Base-by-base conservation (phyloP, 352 stramenopile species). In the Pythium vanterpoolii region DNA sequence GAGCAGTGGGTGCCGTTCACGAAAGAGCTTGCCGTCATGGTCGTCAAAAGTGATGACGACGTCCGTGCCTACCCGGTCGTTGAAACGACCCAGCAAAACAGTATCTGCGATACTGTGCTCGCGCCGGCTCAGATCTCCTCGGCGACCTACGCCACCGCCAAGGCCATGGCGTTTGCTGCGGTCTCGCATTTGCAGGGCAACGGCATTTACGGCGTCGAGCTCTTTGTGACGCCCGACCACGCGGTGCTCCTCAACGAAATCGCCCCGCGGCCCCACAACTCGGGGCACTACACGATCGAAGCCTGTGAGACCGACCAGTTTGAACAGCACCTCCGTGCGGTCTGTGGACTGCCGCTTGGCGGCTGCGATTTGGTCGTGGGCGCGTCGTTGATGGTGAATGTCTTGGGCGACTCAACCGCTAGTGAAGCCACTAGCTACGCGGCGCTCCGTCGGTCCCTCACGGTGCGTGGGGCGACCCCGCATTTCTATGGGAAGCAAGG, bases 241-340 rank as follows among this genome's bases (percentile, higher is more conserved):
- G 66, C 85, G 23, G 89, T 99, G 16, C 69, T 98, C 21, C 75
- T 99, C 24, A 99, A 99, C 65, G 97, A 99, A 72, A 95, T 99
- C 36, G 97, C 97, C 6, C 94, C 93, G 10, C 82, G 97, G 3
- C 97, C 97, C 27, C 97, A 99, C 79, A 99, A 99, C 78, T 98
- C 96, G n/a, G 96, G 96, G n/a, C 97, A 99, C 77, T 99, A 99
- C 77, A 99, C 96, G 39, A 98, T 99, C 72, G 96, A 99, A 74
- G 96, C 96, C 16, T 99, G 96, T 66, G 89, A 96, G 38, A 96
- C 94, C 5, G 91, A 95, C 73, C 97, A 99, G 77, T 99, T 99
- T 77, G 97, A 99, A 74, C 98, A 99, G 83, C 97, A 99, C 74
- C 62, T 99, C 56, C 87, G 96, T 53, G 96, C 89, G 14, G 84